Base-by-base conservation (phyloP, 2,329 filamentous ascomycete genomes). In the Fusarium neocosmosporiellum region DNA sequence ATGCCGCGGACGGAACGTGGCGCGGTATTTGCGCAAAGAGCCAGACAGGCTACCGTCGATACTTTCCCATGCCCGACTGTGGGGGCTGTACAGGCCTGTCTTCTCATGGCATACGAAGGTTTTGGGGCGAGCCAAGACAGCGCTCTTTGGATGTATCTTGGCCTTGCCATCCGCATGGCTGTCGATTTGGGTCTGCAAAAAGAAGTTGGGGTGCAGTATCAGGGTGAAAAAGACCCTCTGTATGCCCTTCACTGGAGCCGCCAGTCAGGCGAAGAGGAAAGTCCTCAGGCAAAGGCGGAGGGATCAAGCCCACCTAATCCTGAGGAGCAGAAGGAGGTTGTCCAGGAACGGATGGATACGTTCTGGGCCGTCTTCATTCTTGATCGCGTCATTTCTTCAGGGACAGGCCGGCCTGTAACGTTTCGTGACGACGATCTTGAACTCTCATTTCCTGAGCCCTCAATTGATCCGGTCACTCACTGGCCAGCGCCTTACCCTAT, bases 351-450 rank as follows among this genome's bases (percentile, higher is more conserved):
- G 18, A 91, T 94, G 48, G 94, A 97, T 76, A 96, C 94, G 0
- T 95, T 97, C 74, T 98, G 94, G 94, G 92, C 94, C 5, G 92
- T 97, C 13, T 97, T 97, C 80, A 92, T 97, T 72, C 88, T 97
- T 2, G 94, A 98, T 77, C 88, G 94, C 22, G 92, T 96, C 69
- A 96, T 97, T 29, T 97, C 94, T 0, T 96, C 93, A 0, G 94
- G 94, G 0, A 96, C 94, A 0, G 95, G 95, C 11, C 88, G 94
- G 18, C 92, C 94, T 1, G 94, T 96, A 13, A 97, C 94, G 0
- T 87, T 97, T 33, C 90, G 92, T 57, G 94, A 97, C 78, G 92
- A 94, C 68, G 94, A 97, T 74, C 95, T 96, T 72, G 95, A 97
- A 79, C 87, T 97, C 8, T 89, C 89, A 1, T 92, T 97, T 53